A percentile compares a stretch with the other conserved stretches of the same genome.
These are phyloP conservation scores for Trematosphaeria pertusa DNA, from an alignment of 2,329 filamentous ascomycete species.

Conservation along the genomic window DNA sequence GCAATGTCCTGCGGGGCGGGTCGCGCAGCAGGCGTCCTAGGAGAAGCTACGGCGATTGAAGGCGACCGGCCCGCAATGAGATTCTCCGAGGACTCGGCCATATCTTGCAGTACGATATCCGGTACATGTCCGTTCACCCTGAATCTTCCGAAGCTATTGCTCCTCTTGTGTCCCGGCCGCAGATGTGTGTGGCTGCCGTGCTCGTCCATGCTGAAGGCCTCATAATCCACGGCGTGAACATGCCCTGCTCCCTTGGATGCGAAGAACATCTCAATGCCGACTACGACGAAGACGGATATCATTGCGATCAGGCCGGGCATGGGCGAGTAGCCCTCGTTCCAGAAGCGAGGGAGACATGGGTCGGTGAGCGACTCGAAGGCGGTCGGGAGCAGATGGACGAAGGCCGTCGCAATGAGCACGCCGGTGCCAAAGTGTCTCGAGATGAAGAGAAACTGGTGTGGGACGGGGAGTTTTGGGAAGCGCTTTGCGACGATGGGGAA, in stretches of 20 bases:
- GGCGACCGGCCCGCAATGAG: slow-evolving; percentile 44
- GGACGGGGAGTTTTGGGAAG: slow-evolving; percentile 46
- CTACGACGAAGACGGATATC: slow-evolving; percentile 65
- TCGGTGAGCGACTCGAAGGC: slow-evolving; percentile 50
- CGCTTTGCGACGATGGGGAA: slow-evolving; percentile 50
- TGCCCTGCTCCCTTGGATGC: slow-evolving; percentile 72
- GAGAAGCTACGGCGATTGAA: slow-evolving; percentile 34
- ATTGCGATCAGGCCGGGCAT: slow-evolving; percentile 51
- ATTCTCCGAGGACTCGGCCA: slow-evolving; percentile 37
- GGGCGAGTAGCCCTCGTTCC: slow-evolving; percentile 48
- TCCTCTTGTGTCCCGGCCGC: slow-evolving; percentile 36
- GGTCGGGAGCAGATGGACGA: slow-evolving; percentile 51
- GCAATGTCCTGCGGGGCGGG: slow-evolving; percentile 13
- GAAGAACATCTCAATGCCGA: slow-evolving; percentile 87
- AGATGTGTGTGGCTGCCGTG: slow-evolving; percentile 17
- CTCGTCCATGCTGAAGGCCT: slow-evolving; percentile 46
- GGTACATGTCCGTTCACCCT: slow-evolving; percentile 32
- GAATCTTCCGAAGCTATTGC: slow-evolving; percentile 42
- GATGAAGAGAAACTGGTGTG: slow-evolving; percentile 49
- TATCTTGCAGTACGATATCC: slow-evolving; percentile 40
- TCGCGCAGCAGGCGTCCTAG: slow-evolving; percentile 22
- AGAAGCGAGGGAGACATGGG: slow-evolving; percentile 49
- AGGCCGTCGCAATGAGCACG: slow-evolving; percentile 50
- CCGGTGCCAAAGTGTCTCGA: slow-evolving; percentile 51
- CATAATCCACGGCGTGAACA: slow-evolving; percentile 62